A percentile compares a stretch with the other conserved stretches of the same genome.
These are phyloP conservation scores for Tylopilus subfusipes DNA, from an alignment of 768 basidiomycete species.

Conservation along the genomic window DNA sequence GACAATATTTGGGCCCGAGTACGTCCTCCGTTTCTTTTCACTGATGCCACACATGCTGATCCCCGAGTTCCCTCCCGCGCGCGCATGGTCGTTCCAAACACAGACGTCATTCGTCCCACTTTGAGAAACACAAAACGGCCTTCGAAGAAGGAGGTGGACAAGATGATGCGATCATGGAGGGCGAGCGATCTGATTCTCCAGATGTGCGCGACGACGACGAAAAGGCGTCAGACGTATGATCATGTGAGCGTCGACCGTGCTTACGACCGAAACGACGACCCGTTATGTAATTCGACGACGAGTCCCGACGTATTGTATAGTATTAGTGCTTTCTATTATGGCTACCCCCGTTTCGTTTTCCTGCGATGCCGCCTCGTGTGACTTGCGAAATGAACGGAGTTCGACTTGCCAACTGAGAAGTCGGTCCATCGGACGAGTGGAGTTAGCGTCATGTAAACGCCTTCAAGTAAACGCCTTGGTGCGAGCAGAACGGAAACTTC, in stretches of 20 bases:
- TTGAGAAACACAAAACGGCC: slow-evolving; percentile 78
- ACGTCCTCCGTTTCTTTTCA: slow-evolving; percentile 26
- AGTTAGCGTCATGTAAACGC: too few relatives aligned
- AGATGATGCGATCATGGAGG: slow-evolving; percentile 43
- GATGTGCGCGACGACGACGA: slow-evolving; percentile 21
- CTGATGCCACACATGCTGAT: background rate
- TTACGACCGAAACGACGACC: background rate
- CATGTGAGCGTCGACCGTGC: background rate
- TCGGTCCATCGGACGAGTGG: too few relatives aligned
- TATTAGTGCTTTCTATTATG: background rate
- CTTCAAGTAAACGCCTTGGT: too few relatives aligned
- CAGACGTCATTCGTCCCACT: slow-evolving; percentile 72
- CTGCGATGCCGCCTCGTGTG: background rate
- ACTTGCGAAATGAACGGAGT: background rate
- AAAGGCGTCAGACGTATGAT: slow-evolving; percentile 18
- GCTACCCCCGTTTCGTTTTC: background rate
- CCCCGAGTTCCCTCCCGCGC: too few relatives aligned
- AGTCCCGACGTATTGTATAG: background rate
- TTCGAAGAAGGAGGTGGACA: slow-evolving; percentile 72
- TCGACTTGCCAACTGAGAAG: too few relatives aligned
- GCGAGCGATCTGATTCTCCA: background rate
- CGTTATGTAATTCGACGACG: background rate
- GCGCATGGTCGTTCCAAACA: background rate
- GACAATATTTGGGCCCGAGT: slow-evolving; percentile 78
- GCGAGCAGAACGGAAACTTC: too few relatives aligned